Conservation (phyloP, 805 yeast species). For the Pichia rugopelliculosa region DNA sequence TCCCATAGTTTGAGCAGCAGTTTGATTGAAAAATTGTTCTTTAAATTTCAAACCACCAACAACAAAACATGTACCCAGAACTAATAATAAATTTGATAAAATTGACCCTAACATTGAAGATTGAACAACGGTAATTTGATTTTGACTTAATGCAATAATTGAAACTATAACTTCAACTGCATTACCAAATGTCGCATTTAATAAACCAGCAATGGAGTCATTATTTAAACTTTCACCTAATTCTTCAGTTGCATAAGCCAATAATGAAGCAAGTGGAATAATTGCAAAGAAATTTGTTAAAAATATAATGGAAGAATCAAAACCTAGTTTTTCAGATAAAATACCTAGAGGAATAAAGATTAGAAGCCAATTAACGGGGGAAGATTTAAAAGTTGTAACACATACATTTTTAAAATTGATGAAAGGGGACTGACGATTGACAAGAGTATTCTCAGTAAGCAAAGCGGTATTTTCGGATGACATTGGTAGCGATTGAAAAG, state of each 20-base stretch:
- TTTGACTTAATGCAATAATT: constrained; percentile 75
- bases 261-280: constrained; percentile 82
- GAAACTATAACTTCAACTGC: constrained; percentile 96
- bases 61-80: constrained; percentile 90
- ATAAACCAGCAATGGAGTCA: constrained; percentile 84
- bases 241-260: constrained; percentile 92
- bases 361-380: constrained; percentile 66
- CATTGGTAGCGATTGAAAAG: background rate
- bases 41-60: constrained; percentile 85
- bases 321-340: constrained; percentile 52
- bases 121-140: constrained; percentile 90
- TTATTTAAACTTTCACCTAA: constrained; percentile 75
- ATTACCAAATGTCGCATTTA: constrained; percentile 96
- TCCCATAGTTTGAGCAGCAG: constrained; percentile 97
- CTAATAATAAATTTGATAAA: constrained; percentile 78
- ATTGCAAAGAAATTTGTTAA: constrained; percentile 80
- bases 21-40: constrained; percentile 86
- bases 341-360: constrained; percentile 88
- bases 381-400: constrained; percentile 18
- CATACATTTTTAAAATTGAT: background rate
- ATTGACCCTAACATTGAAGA: constrained; percentile 96
- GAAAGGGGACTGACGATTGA: background rate
- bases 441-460: background rate
- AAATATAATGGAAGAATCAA: constrained; percentile 52
- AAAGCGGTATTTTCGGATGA: constrained; percentile 1